Conservation (phyloP, 495 filamentous ascomycete species). For the Astrothelium subdiscretum region DNA sequence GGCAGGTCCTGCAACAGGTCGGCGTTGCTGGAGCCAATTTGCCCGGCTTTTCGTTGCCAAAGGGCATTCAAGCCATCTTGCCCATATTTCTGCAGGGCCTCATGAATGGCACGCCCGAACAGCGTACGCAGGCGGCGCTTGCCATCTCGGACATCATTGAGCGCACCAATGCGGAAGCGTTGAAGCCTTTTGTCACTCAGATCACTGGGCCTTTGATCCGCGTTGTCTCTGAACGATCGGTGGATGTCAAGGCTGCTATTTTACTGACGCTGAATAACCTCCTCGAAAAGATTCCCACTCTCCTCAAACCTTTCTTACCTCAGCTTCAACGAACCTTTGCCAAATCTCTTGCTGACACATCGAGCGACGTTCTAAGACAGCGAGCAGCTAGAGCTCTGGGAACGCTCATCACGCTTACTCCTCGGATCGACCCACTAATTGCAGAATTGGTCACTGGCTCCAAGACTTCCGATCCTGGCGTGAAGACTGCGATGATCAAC, state of each 20-base stretch:
- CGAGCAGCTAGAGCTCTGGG: conserved; percentile 92
- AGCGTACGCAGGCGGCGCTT: conserved; percentile 80
- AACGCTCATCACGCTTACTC: conserved; percentile 90
- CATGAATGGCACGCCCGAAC: conserved; percentile 87
- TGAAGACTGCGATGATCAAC: conserved; percentile 94
- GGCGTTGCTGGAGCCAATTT: conserved; percentile 77
- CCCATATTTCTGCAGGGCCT: conserved; percentile 97
- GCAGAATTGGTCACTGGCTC: conserved; percentile 85
- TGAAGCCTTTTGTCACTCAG: conserved; percentile 90
- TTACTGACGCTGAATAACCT: conserved; percentile 88
- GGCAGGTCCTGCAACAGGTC: conserved; percentile 72
- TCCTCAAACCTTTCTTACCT: conserved; percentile 91
- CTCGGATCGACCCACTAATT: conserved; percentile 85
- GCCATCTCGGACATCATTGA: conserved; percentile 94
- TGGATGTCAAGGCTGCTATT: conserved; percentile 92
- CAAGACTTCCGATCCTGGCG: conserved; percentile 77
- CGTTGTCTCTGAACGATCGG: conserved; percentile 89
- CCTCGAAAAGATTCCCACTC: conserved; percentile 89
- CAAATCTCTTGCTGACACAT: conserved; percentile 83
- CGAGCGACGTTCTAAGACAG: conserved; percentile 76
- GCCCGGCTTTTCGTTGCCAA: conserved; percentile 82
- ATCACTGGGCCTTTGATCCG: conserved; percentile 95
- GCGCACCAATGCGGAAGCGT: conserved; percentile 65
- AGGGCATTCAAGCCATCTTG: conserved; percentile 92
- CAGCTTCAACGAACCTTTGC: conserved; percentile 96